Percentiles rank a stretch among this genome's conserved stretches.
Conservation (phyloP, 192 early-diverging fungal species). For the Mortierella alpina region DNA sequence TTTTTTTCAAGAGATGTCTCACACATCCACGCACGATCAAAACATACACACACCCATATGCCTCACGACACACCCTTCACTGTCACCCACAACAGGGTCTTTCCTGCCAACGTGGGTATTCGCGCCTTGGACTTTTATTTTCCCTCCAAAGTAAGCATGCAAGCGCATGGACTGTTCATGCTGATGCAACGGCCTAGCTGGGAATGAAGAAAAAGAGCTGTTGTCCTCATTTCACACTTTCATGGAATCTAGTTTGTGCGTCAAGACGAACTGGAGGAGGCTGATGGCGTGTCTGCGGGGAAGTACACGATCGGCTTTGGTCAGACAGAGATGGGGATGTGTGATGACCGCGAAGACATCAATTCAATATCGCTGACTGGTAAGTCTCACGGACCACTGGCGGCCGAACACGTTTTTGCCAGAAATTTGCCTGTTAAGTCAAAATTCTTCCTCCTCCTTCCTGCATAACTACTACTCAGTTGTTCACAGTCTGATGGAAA, state of each 20-base stretch:
- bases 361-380: slow-evolving; percentile 89
- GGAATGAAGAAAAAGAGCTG: not conserved
- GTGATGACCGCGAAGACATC: slow-evolving; percentile 97
- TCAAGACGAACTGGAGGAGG: slow-evolving; percentile 78
- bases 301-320: slow-evolving; percentile 99
- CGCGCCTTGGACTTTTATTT: slow-evolving; percentile 76
- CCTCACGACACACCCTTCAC: no score
- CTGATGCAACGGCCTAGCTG: no score
- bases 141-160: slow-evolving; percentile 58
- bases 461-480: slow-evolving; percentile 62
- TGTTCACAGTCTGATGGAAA: slow-evolving; percentile 92
- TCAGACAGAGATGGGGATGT: slow-evolving; percentile 93
- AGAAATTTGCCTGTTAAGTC: not conserved
- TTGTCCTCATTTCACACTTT: not conserved
- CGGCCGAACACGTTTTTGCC: not conserved
- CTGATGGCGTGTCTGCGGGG: slow-evolving; percentile 92
- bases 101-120: slow-evolving; percentile 72
- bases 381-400: slow-evolving; percentile 37
- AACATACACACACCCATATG: no score
- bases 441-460: not conserved
- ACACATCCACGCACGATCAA: no score
- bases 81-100: slow-evolving; percentile 30
- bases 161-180: slow-evolving; percentile 7
- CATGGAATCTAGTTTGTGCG: slow-evolving; percentile 62
- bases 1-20: no score